phyloP scores from a whole-genome alignment of 2,329 filamentous ascomycete species.

The Zasmidium cellare region DNA sequence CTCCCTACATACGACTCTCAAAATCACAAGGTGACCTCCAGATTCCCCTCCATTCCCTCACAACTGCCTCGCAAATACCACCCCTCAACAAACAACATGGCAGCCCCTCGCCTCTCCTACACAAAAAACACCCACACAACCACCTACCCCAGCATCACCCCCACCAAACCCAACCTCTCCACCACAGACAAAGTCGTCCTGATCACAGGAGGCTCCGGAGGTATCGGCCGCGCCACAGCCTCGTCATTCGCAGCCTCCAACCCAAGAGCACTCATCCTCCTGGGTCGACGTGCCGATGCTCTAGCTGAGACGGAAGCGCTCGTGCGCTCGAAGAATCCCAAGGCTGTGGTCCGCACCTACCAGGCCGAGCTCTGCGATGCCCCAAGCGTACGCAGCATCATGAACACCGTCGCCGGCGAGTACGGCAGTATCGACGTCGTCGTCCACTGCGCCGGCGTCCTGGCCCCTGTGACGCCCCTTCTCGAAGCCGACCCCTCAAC shows the following conservation, averaged over 20 bases:
- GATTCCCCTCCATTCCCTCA: no score
- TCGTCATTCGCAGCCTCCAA: constrained; percentile 16
- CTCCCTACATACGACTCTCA: no score
- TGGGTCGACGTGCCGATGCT: constrained; percentile 38
- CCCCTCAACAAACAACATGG: neutral
- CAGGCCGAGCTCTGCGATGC: constrained; percentile 5
- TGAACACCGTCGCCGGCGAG: constrained; percentile 33
- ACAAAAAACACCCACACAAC: neutral
- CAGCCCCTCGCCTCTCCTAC: neutral
- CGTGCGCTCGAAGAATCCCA: constrained; percentile 30
- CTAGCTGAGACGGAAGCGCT: constrained; percentile 39
- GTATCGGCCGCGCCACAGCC: constrained; percentile 20
- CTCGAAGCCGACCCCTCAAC: neutral
- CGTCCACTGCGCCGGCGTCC: constrained; percentile 40
- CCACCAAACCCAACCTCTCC: neutral
- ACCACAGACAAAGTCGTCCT: constrained; percentile 21
- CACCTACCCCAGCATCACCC: neutral
- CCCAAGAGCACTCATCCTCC: constrained; percentile 15
- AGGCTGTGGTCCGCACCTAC: constrained; percentile 16
- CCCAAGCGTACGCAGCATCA: constrained; percentile 26
- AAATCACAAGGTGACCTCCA: no score
- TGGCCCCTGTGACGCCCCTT: constrained; percentile 14
- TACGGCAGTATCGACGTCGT: constrained; percentile 40
- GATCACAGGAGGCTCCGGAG: constrained; percentile 20
- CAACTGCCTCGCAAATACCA: no score